Evolutionary conservation across 768 basidiomycete genomes (phyloP).

Genomic region (Lyophyllum decastes): DNA sequence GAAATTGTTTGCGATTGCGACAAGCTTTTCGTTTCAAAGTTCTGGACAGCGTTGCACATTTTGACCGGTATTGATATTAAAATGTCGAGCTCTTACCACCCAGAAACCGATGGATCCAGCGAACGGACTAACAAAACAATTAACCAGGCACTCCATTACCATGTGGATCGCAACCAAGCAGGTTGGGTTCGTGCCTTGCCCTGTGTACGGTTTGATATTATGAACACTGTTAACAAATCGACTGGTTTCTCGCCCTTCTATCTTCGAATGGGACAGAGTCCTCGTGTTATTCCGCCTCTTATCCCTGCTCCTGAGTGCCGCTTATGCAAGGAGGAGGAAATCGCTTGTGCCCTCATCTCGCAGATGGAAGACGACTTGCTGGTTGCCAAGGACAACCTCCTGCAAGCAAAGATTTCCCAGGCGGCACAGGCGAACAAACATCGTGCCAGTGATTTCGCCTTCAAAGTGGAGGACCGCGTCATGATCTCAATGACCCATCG

Average conservation of each 20-base stretch:
- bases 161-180: conserved; percentile 23
- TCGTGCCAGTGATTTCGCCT: neutral
- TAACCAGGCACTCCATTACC: conserved; percentile 29
- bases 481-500: neutral
- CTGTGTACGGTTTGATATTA: conserved; percentile 26
- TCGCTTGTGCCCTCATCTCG: neutral
- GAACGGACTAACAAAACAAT: conserved; percentile 17
- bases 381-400: neutral
- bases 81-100: neutral
- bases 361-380: neutral
- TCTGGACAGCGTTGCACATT: conserved; percentile 26
- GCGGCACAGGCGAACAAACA: neutral
- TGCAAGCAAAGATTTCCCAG: neutral
- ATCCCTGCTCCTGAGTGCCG: neutral
- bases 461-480: neutral
- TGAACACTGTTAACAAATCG: conserved; percentile 28
- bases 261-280: conserved; percentile 10
- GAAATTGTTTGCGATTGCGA: conserved; percentile 23
- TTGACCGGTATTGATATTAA: conserved; percentile 24
- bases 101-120: neutral
- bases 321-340: neutral
- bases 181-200: conserved; percentile 30
- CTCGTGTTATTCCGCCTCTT: neutral
- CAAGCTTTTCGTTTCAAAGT: conserved; percentile 17
- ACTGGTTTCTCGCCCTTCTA: conserved; percentile 32